A percentile compares a stretch with the other conserved stretches of the same genome.
phyloP scores from a whole-genome alignment of 208 protist species.

The Crithidia fasciculata region DNA sequence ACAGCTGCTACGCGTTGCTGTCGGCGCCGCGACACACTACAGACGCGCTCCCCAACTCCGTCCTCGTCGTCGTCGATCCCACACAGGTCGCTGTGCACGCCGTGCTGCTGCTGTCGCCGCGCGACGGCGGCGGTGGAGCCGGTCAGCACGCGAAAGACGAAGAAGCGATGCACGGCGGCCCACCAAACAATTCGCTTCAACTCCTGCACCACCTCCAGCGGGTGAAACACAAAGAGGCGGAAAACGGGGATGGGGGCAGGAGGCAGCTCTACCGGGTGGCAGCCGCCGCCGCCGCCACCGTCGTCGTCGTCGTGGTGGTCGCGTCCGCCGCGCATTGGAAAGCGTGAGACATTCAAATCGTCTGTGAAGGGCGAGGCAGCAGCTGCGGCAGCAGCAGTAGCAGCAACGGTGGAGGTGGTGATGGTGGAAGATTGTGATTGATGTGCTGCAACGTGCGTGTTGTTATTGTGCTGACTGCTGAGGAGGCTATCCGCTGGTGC shows the following conservation, averaged over 20 bases:
- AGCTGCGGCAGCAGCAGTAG: no score
- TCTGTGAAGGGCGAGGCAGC: constrained; percentile 10
- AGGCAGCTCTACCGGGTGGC: constrained; percentile 12
- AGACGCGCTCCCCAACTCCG: no score
- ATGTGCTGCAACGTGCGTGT: no score
- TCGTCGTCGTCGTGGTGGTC: no score
- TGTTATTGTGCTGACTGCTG: background rate
- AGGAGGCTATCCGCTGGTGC: background rate
- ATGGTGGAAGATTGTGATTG: no score
- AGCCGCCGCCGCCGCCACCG: background rate
- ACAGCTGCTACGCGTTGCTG: background rate
- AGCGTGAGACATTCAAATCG: constrained; percentile 15
- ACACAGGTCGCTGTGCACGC: background rate
- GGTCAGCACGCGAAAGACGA: constrained; percentile 18
- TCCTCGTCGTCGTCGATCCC: background rate
- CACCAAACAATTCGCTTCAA: constrained; percentile 21
- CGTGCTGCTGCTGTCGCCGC: background rate
- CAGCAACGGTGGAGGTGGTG: no score
- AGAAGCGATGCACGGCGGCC: constrained; percentile 13
- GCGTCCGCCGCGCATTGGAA: constrained; percentile 4
- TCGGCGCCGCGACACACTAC: background rate
- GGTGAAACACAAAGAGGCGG: constrained; percentile 16
- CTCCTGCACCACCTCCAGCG: constrained; percentile 22
- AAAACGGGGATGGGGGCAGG: constrained; percentile 15
- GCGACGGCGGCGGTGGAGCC: constrained; percentile 4